Conservation (phyloP, 2,329 filamentous ascomycete species). For the Sporothrix dimorphospora region DNA sequence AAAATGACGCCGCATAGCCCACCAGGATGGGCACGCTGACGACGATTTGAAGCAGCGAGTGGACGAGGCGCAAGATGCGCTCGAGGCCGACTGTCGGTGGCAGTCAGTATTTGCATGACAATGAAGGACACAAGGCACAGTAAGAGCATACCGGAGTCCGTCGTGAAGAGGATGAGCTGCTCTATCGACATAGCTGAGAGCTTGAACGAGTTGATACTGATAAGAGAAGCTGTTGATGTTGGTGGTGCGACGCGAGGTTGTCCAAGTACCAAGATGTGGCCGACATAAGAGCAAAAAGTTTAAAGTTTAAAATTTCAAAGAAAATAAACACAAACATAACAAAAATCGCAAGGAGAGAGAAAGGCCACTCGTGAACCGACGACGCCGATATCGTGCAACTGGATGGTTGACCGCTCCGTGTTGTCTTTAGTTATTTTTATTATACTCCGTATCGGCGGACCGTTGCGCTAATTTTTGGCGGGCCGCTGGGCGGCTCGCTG, state of each 20-base stretch:
- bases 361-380: too few species aligned
- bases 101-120: neutral
- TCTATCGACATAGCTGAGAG: slow-evolving; percentile 36
- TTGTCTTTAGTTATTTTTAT: neutral
- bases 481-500: neutral
- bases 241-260: neutral
- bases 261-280: too few species aligned
- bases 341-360: too few species aligned
- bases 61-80: slow-evolving; percentile 61
- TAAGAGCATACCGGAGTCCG: slow-evolving; percentile 49
- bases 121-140: neutral
- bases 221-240: neutral
- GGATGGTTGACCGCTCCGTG: neutral
- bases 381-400: slow-evolving; percentile 12
- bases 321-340: neutral
- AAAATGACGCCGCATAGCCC: slow-evolving; percentile 36
- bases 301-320: neutral
- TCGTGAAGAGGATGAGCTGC: slow-evolving; percentile 50
- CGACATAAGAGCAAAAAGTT: neutral
- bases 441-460: neutral
- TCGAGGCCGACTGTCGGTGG: slow-evolving; percentile 59
- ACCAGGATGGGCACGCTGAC: slow-evolving; percentile 50
- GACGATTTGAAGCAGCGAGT: slow-evolving; percentile 55
- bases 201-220: neutral
- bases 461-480: slow-evolving; percentile 13